Base-by-base conservation (phyloP, 2,329 filamentous ascomycete species). In the Trichophyton simii region DNA sequence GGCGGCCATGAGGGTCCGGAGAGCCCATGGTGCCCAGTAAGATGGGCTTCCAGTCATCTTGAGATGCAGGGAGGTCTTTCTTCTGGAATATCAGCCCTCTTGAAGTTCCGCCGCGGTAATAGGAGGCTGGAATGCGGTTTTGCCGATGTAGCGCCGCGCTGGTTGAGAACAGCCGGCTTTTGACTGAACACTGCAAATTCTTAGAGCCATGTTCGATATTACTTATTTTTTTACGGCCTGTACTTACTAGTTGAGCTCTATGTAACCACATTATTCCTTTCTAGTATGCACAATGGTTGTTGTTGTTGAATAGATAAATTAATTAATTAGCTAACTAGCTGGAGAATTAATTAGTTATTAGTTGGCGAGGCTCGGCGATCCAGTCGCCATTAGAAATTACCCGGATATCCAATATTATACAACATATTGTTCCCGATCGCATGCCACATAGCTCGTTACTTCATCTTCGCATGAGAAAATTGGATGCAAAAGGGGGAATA, bases 41-140 rank as follows among this genome's bases (percentile, higher is more conserved):
- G 18, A 87, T 81, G 0, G 75, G 67, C 3, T 75, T 72, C 81
- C 82, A 84, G 65, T 75, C 67, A 31, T 66, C 64, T 34, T 71
- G 73, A 57, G 80, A 68, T 0, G 60, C 13, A 0, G 83, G 83
- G 0, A 86, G 77, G 66, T 84, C 72, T n/a, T 74, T 67, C 28
- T 75, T 69, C 18, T 79, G 75, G 69, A 86, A 80, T 65, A 88
- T 79, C 36, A 88, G 76, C 13, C 83, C 86, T 63, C 85, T 82
- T 15, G 85, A 87, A n/a, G 85, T 88, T 28, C 86, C 86, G 59
- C 85, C 85, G 55, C 86, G 82, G 69, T 85, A 86, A 71, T 85
- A 86, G 50, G 82, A 76, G 7, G 83, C 83, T 13, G 76, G 76
- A 9, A 81, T 72, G 58, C 67, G 68, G 66, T 70, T 63, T 68